Conservation (phyloP, 495 filamentous ascomycete genomes). For the Chaetomium cochliodes region DNA sequence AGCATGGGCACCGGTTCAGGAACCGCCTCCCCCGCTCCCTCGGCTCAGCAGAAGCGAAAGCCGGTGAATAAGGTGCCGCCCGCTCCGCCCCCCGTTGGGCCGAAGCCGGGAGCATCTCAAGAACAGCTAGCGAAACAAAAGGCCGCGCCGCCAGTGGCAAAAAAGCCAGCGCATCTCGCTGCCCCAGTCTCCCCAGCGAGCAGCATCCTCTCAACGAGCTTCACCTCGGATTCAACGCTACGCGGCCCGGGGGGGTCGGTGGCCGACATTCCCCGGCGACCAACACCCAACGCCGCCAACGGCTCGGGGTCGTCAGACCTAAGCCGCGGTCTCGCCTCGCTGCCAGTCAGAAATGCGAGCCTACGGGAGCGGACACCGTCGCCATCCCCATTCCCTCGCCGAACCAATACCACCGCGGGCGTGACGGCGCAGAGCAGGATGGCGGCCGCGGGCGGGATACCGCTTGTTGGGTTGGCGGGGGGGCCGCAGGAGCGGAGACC, state of each 20-base stretch:
- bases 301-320: conserved; percentile 6
- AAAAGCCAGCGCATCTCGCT: conserved; percentile 53
- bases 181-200: conserved; percentile 38
- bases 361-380: conserved; percentile 5
- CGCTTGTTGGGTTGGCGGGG: conserved; percentile 27
- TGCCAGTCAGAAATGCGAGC: conserved; percentile 17
- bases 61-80: conserved; percentile 30
- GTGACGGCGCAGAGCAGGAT: conserved; percentile 8
- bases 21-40: conserved; percentile 8
- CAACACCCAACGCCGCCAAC: conserved; percentile 17
- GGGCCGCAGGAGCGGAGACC: conserved; percentile 24
- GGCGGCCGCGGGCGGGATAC: conserved; percentile 28
- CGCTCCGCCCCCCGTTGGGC: conserved; percentile 35
- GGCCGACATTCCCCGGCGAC: conserved; percentile 15
- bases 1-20: conserved; percentile 14
- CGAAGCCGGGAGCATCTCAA: conserved; percentile 34
- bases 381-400: conserved; percentile 18
- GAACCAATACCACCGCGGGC: conserved; percentile 23
- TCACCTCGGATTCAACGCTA: conserved; percentile 8
- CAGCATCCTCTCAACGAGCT: conserved; percentile 25
- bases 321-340: not conserved
- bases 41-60: conserved; percentile 23
- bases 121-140: conserved; percentile 41
- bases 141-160: conserved; percentile 52
- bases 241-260: conserved; percentile 3